phyloP scores from a whole-genome alignment of 2,329 filamentous ascomycete genomes.

The Fusarium nanum region DNA sequence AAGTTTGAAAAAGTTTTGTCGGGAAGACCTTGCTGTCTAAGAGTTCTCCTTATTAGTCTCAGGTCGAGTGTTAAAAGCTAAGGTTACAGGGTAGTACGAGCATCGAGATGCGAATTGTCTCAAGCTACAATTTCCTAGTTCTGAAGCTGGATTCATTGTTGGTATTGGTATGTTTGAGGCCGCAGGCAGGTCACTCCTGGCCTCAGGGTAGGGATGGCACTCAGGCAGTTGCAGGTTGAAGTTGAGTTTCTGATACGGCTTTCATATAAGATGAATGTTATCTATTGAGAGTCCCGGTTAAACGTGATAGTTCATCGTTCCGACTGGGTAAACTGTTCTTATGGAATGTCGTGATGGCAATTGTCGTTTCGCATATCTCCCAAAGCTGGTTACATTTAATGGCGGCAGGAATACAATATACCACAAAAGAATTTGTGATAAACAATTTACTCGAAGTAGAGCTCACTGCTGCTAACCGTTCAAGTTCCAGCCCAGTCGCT shows the following conservation, averaged over 20 bases:
- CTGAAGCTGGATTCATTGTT: background rate
- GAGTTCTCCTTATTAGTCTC: slow-evolving; percentile 14
- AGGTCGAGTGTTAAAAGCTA: slow-evolving; percentile 9
- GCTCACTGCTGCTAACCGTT: background rate
- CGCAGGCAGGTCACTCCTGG: background rate
- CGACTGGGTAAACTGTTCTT: background rate
- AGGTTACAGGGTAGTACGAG: slow-evolving; percentile 19
- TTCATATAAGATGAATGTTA: background rate
- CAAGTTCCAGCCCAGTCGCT: background rate
- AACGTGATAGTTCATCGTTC: background rate
- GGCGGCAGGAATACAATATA: background rate
- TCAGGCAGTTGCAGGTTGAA: background rate
- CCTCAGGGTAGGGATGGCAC: background rate
- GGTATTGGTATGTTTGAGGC: background rate
- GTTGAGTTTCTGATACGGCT: background rate
- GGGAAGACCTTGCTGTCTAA: background rate
- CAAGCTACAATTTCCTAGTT: slow-evolving; percentile 22
- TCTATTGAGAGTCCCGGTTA: background rate
- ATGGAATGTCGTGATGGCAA: background rate
- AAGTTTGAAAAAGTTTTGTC: background rate
- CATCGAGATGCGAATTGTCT: slow-evolving; percentile 16
- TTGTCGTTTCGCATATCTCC: background rate
- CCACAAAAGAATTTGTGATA: background rate
- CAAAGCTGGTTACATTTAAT: background rate
- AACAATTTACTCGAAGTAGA: background rate